A percentile compares a stretch with the other conserved stretches of the same genome.
phyloP scores from a whole-genome alignment of 352 stramenopile species.

The Pythium folliculosum region DNA sequence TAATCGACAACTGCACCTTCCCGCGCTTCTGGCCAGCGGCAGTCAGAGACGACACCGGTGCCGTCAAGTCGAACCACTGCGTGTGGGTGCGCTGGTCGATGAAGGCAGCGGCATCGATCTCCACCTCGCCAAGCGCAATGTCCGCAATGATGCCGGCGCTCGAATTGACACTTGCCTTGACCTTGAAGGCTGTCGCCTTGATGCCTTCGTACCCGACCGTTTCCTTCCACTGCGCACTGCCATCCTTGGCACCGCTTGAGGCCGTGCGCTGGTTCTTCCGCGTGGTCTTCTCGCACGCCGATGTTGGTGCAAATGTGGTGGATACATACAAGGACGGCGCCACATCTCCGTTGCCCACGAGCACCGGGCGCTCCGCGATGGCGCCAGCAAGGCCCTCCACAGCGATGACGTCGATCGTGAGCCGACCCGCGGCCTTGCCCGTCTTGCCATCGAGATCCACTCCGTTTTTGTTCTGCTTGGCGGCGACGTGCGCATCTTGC shows the following conservation, averaged over 20 bases:
- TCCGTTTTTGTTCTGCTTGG: slow-evolving; percentile 77
- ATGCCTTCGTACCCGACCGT: slow-evolving; percentile 58
- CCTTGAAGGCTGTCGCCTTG: slow-evolving; percentile 66
- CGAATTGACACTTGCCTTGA: slow-evolving; percentile 65
- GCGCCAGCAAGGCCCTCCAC: slow-evolving; percentile 40
- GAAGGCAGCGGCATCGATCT: slow-evolving; percentile 52
- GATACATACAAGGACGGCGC: slow-evolving; percentile 55
- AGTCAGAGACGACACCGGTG: slow-evolving; percentile 32
- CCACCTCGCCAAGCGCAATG: slow-evolving; percentile 64
- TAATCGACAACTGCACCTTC: slow-evolving; percentile 58
- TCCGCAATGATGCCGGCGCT: slow-evolving; percentile 64
- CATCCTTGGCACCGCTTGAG: slow-evolving; percentile 24
- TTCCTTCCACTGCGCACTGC: slow-evolving; percentile 50
- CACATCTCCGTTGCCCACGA: slow-evolving; percentile 19
- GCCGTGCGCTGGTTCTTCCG: slow-evolving; percentile 69
- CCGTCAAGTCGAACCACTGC: slow-evolving; percentile 55
- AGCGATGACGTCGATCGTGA: slow-evolving; percentile 54
- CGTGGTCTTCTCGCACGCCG: slow-evolving; percentile 63
- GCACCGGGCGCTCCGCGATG: slow-evolving; percentile 38
- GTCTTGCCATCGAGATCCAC: slow-evolving; percentile 61
- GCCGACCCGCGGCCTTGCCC: slow-evolving; percentile 54
- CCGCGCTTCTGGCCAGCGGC: slow-evolving; percentile 26
- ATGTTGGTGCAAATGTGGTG: slow-evolving; percentile 56
- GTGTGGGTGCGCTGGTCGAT: slow-evolving; percentile 61
- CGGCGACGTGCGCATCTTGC: slow-evolving; percentile 35